Evolutionary conservation across 495 filamentous ascomycete species (phyloP).

Genomic region (Trichocladium uniseriatum): DNA sequence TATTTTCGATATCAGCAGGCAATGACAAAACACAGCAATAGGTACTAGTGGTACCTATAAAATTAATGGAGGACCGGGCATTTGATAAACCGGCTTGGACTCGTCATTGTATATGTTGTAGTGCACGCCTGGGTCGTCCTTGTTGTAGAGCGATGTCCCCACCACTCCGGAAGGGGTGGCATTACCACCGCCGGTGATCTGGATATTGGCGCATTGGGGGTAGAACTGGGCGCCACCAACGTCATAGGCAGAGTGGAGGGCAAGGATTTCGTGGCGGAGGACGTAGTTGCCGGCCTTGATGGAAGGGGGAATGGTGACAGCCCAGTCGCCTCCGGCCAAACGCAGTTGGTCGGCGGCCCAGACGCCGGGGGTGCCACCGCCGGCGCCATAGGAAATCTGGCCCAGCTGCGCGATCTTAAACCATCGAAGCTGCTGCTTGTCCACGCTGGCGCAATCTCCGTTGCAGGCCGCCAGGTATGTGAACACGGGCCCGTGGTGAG

Average conservation of each 20-base stretch:
- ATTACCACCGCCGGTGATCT: slow-evolving; percentile 37
- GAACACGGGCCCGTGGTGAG: slow-evolving; percentile 51
- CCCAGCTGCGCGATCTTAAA: slow-evolving; percentile 62
- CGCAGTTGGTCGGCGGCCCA: slow-evolving; percentile 60
- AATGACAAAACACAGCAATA: no score
- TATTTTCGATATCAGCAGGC: no score
- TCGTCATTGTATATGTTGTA: slow-evolving; percentile 47
- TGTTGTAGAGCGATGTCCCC: slow-evolving; percentile 45
- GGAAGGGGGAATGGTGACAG: slow-evolving; percentile 52
- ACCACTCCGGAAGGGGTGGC: slow-evolving; percentile 44
- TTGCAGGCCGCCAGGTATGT: slow-evolving; percentile 62
- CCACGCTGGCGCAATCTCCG: slow-evolving; percentile 51
- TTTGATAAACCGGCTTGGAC: slow-evolving; percentile 26
- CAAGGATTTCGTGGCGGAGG: slow-evolving; percentile 65
- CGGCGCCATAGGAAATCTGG: slow-evolving; percentile 28
- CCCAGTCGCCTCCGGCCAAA: slow-evolving; percentile 51
- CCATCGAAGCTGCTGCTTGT: slow-evolving; percentile 53
- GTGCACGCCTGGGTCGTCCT: slow-evolving; percentile 46
- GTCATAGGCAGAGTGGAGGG: slow-evolving; percentile 53
- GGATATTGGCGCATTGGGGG: slow-evolving; percentile 60
- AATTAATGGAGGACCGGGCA: slow-evolving; percentile 28
- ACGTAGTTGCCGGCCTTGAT: slow-evolving; percentile 60
- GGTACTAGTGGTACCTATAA: no score
- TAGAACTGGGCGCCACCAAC: slow-evolving; percentile 60
- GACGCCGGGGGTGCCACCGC: slow-evolving; percentile 34